phyloP scores from a whole-genome alignment of 2,329 filamentous ascomycete genomes.

The Penicillium crustosum region DNA sequence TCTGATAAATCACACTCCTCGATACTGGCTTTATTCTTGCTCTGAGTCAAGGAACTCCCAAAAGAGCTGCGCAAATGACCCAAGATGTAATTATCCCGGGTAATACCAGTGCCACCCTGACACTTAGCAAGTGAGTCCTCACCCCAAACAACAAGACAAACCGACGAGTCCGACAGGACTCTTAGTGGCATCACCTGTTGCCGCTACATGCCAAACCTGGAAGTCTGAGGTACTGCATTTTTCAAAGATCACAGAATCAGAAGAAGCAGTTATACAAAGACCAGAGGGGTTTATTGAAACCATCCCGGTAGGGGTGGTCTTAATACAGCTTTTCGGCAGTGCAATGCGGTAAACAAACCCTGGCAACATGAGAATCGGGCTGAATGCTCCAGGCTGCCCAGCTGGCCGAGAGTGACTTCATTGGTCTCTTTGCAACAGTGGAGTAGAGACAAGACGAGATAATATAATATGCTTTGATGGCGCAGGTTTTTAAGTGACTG shows the following conservation, averaged over 20 bases:
- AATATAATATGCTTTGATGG: neutral
- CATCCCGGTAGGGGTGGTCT: slow-evolving; percentile 47
- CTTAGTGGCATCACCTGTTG: slow-evolving; percentile 30
- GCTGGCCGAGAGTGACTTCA: slow-evolving; percentile 3
- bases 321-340: slow-evolving; percentile 24
- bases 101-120: slow-evolving; percentile 27
- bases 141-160: slow-evolving; percentile 35
- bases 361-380: slow-evolving; percentile 44
- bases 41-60: slow-evolving; percentile 44
- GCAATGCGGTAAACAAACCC: slow-evolving; percentile 49
- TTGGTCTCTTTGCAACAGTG: neutral
- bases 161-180: slow-evolving; percentile 35
- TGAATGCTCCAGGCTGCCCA: slow-evolving; percentile 16
- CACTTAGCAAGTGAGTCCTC: slow-evolving; percentile 18
- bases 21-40: slow-evolving; percentile 19
- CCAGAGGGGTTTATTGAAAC: slow-evolving; percentile 53
- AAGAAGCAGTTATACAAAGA: slow-evolving; percentile 43
- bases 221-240: slow-evolving; percentile 41
- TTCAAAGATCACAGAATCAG: slow-evolving; percentile 33
- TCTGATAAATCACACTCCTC: slow-evolving; percentile 38
- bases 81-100: slow-evolving; percentile 47
- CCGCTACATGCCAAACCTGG: slow-evolving; percentile 45
- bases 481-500: neutral
- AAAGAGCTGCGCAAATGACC: slow-evolving; percentile 46
- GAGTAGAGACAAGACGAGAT: neutral